Conservation (phyloP, 495 filamentous ascomycete species). For the Jackrogersella multiformis region DNA sequence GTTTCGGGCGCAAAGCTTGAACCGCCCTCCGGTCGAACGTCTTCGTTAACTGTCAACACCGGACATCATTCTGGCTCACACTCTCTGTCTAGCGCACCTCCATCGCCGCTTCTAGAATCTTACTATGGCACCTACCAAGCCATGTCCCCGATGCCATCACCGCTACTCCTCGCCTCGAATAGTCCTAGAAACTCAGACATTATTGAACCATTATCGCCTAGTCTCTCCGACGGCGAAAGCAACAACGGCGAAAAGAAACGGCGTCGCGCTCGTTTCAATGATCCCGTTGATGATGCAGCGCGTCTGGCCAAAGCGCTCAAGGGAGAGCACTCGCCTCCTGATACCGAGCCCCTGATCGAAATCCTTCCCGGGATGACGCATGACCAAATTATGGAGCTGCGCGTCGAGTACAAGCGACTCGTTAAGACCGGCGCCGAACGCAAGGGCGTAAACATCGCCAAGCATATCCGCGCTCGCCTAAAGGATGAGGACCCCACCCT, state of each 20-base stretch:
- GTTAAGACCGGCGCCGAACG: slow-evolving; percentile 75
- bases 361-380: slow-evolving; percentile 85
- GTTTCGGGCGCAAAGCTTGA: slow-evolving; percentile 42
- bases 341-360: slow-evolving; percentile 76
- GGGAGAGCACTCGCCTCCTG: slow-evolving; percentile 67
- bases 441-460: slow-evolving; percentile 92
- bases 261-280: slow-evolving; percentile 74
- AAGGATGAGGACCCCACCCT: slow-evolving; percentile 71
- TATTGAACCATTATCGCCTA: slow-evolving; percentile 54
- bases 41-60: slow-evolving; percentile 54
- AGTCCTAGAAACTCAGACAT: slow-evolving; percentile 44
- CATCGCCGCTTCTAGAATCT: slow-evolving; percentile 87
- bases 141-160: slow-evolving; percentile 93
- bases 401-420: slow-evolving; percentile 87
- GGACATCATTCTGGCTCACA: slow-evolving; percentile 51
- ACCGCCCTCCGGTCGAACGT: slow-evolving; percentile 61
- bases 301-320: slow-evolving; percentile 79
- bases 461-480: slow-evolving; percentile 87
- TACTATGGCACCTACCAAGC: slow-evolving; percentile 96
- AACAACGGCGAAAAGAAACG: slow-evolving; percentile 51
- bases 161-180: slow-evolving; percentile 59
- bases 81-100: slow-evolving; percentile 67
- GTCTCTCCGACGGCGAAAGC: slow-evolving; percentile 50
- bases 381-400: slow-evolving; percentile 84
- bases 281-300: slow-evolving; percentile 79